A percentile compares a stretch with the other conserved stretches of the same genome.
These are phyloP conservation scores for Ganoderma boninense DNA, from an alignment of 1,284 basidiomycete genomes.

Conservation along the genomic window DNA sequence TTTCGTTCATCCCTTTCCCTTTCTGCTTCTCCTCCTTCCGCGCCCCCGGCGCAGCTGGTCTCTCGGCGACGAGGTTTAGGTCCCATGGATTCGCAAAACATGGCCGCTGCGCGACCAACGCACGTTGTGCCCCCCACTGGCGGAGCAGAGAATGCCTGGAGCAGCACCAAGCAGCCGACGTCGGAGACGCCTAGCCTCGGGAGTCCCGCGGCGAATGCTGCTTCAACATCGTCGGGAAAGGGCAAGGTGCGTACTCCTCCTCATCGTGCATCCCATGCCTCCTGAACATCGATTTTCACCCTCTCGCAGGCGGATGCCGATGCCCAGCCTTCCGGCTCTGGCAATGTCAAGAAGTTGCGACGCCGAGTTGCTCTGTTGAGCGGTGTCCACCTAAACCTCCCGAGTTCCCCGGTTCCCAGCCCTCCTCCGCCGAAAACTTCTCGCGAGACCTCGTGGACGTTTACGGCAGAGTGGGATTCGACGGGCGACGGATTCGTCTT, in stretches of 20 bases:
- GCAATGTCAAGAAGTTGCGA: conserved; percentile 42
- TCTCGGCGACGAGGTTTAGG: conserved; percentile 33
- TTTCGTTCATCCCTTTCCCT: conserved; percentile 24
- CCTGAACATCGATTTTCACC: neutral
- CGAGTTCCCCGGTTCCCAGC: conserved; percentile 34
- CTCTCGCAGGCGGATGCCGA: conserved; percentile 18
- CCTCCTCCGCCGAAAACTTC: conserved; percentile 32
- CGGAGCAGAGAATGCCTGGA: conserved; percentile 43
- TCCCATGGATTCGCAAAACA: conserved; percentile 40
- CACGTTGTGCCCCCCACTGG: conserved; percentile 37
- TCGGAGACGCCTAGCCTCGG: conserved; percentile 28
- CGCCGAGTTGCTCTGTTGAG: conserved; percentile 39
- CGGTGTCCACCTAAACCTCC: conserved; percentile 39
- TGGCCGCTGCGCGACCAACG: conserved; percentile 46
- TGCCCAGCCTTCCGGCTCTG: conserved; percentile 26
- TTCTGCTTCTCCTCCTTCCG: conserved; percentile 24
- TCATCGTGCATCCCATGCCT: neutral
- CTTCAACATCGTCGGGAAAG: conserved; percentile 18
- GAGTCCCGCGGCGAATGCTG: conserved; percentile 17
- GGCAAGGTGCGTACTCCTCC: conserved; percentile 22
- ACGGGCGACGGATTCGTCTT: conserved; percentile 40
- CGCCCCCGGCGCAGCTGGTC: conserved; percentile 35
- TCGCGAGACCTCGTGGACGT: conserved; percentile 40
- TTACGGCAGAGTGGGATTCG: conserved; percentile 44
- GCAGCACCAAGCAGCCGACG: conserved; percentile 39